Conservation (phyloP, 1,284 basidiomycete species). For the Ganoderma resinaceum region DNA sequence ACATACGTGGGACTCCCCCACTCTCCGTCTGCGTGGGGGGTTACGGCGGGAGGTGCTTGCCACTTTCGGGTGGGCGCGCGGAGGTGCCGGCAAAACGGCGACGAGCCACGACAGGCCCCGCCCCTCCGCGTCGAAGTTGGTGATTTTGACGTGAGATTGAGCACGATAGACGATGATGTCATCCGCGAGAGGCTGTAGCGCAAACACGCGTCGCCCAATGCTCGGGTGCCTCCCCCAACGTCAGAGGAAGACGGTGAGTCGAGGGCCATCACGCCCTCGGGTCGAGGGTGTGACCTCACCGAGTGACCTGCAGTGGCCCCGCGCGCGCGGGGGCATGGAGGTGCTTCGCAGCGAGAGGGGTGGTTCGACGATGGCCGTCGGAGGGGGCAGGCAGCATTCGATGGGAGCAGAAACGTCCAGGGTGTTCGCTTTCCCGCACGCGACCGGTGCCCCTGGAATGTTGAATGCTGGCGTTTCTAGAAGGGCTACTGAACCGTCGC, state of each 20-base stretch:
- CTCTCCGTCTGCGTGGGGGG: background rate
- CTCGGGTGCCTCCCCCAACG: background rate
- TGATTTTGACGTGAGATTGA: background rate
- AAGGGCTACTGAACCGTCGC: background rate
- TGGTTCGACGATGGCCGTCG: background rate
- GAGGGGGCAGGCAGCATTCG: background rate
- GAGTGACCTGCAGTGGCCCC: background rate
- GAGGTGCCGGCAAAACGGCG: background rate
- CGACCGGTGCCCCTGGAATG: background rate
- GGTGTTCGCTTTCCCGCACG: background rate
- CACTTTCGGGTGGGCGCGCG: background rate
- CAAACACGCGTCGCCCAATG: background rate
- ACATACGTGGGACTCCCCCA: background rate
- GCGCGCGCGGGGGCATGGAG: background rate
- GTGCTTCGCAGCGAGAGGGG: background rate
- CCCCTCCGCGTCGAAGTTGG: background rate
- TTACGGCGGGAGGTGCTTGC: background rate
- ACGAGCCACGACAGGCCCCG: background rate
- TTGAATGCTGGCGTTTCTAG: background rate
- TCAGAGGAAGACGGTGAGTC: background rate
- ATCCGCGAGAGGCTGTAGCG: background rate
- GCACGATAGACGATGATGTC: slow-evolving; percentile 2
- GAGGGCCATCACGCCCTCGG: background rate
- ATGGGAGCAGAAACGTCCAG: background rate
- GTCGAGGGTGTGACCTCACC: background rate